Conservation (phyloP, 495 filamentous ascomycete species). For the Thozetella sp. region DNA sequence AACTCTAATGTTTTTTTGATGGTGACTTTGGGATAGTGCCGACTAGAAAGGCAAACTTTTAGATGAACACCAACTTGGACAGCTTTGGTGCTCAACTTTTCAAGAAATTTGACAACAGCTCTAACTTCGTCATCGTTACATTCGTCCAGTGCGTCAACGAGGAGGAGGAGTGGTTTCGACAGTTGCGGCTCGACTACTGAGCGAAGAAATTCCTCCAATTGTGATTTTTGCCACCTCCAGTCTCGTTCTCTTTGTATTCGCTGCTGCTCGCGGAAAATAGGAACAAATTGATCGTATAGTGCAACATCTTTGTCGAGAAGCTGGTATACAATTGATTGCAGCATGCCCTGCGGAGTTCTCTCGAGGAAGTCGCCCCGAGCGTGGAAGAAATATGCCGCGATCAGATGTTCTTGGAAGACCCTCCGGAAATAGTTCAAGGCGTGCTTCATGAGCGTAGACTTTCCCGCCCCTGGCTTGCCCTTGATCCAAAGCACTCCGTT, state of each 20-base stretch:
- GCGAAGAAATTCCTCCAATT: constrained; percentile 2
- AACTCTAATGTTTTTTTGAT: constrained; percentile 10
- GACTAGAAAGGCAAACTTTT: constrained; percentile 30
- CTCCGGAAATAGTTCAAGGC: constrained; percentile 3
- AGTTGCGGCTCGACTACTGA: constrained; percentile 6
- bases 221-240: background rate
- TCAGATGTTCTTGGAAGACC: constrained; percentile 6
- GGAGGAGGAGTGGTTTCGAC: constrained; percentile 13
- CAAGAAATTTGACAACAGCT: constrained; percentile 24
- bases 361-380: constrained; percentile 42
- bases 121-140: constrained; percentile 22
- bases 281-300: constrained; percentile 2
- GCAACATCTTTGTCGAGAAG: constrained; percentile 9
- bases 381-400: constrained; percentile 51
- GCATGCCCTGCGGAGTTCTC: constrained; percentile 44
- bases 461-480: constrained; percentile 22
- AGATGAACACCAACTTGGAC: background rate
- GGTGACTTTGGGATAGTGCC: constrained; percentile 31
- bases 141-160: constrained; percentile 34
- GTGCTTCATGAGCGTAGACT: constrained; percentile 24
- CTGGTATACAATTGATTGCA: constrained; percentile 40
- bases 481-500: constrained; percentile 23
- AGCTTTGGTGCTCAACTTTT: constrained; percentile 15
- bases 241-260: background rate
- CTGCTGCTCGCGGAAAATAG: constrained; percentile 1